Evolutionary conservation across 371 early-diverging fungal genomes (phyloP), one percentile per base, ranked within the genome.

Genomic region (Lichtheimia hyalospora): DNA sequence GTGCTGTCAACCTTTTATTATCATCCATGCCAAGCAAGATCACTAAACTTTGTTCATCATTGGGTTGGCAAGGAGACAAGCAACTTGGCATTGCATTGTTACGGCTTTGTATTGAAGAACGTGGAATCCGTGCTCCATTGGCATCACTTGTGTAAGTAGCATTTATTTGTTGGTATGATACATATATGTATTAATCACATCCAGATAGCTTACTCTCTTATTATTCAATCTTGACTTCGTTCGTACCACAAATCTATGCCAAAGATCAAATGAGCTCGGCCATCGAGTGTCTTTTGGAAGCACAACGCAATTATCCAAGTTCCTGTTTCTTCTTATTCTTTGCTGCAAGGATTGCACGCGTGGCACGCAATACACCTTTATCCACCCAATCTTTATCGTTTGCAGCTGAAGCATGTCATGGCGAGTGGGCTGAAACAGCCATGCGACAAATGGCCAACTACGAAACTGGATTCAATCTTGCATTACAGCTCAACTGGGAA

Each of bases 251-350:
- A 59, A 43, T 68, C 2, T 52, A 68, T 16, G 52, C 61, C 13
- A 57, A 57, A 20, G 66, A 68, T 49, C 54, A 63, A 4, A 57
- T 61, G 13, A 63, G 67, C 3, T 67, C 79, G 15, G 84, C 84
- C 40, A 74, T 77, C 49, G 75, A 68, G 62, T 74, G 75, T 12
- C 55, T 85, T 8, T 64, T 79, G 24, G 82, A 82, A 6, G 84
- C 84, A 0, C 74, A 82, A 57, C 60, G 62, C 13, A 59, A 64
- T 13, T 81, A 72, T 54, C 82, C 83, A 6, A 74, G 82, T 18
- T 83, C 84, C 0, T 71, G 79, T 8, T 79, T 86, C 53, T 84
- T 86, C 57, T 59, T 83, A n/a, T 83, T 81, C 46, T 82, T 84
- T 62, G 71, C 79, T 3, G 86, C 83, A 2, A 77, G 79, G 3